Base-by-base conservation (phyloP, 2,329 filamentous ascomycete genomes). In the Drechslerella dactyloides region DNA sequence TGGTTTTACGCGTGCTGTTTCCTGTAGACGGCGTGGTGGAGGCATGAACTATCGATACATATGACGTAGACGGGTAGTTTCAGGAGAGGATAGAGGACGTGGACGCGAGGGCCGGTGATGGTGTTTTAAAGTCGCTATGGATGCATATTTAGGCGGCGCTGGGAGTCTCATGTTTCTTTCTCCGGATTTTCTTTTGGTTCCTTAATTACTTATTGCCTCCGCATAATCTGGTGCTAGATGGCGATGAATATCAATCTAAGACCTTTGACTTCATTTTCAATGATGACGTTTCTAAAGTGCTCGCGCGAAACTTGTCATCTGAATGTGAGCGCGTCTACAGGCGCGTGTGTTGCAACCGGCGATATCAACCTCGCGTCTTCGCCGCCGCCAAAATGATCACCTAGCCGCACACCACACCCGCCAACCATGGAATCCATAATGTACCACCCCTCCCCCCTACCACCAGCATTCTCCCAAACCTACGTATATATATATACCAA, bases 371-470 rank as follows among this genome's bases (percentile, higher is more conserved):
- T 19, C 15, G 13, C 19, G 17, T 15, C 48, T 48, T 37, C 21
- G 30, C 13, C 11, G 5, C 24, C 33, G n/a, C 51, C 27, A 64
- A 37, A 40, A 72, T 72, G 68, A 52, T 42, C 27, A 8, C 27
- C 27, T 33, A 19, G 55, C 15, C 8, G 17, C 15, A 19, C 44
- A 6, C 2, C 19, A 48, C 11, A 48, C 17, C 44, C 19, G 37
- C 17, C 19, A 57, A 42, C 50, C 19, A 72, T 72, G 68, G 68
- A 72, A 65, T 72, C 68, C 0, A 2, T 72, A 61, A 72, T 72
- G 68, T 61, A 65, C 59, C 58, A 46, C 17, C n/a, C 6, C 46
- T 19, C 5, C 24, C 48, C 46, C 54, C 17, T 21, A 15, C n/a
- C 19, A 5, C 21, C n/a, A 4, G 7, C n/a, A 5, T n/a, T 44